Evolutionary conservation across 192 early-diverging fungal genomes (phyloP), one percentile per base, ranked within the genome.

Genomic region (Coemansia sp.): DNA sequence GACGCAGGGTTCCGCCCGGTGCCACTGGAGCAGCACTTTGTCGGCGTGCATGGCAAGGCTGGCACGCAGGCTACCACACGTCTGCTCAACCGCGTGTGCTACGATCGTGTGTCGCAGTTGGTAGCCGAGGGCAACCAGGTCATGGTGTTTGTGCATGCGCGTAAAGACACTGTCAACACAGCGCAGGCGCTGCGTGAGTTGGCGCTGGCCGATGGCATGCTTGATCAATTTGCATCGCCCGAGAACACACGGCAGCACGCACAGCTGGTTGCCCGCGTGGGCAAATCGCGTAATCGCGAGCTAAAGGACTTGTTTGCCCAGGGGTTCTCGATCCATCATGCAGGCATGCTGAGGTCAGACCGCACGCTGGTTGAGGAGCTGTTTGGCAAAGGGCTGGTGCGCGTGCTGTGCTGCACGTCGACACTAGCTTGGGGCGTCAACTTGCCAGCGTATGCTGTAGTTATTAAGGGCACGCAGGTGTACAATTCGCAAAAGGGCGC

Each of bases 341-440:
- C 95, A 4, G 96, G 91, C 23, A 98, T 98, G 96, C 81, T 93
- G 57, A 82, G 96, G 7, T 82, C 89, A 1, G 98, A 99, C 71
- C 83, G 98, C 27, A 83, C 65, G 8, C 60, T 99, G 73, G 90
- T 86, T 0, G 98, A 99, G 75, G 84, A 88, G 65, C 70, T 96
- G 72, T 99, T 99, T 80, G 89, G 85, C 18, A 88, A 92, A 47
- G 98, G 95, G 2, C 54, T 89, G 10, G 84, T 82, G 23, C 78
- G 87, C 64, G 92, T 96, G 6, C 83, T 99, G 27, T 95, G 90
- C 74, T 99, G 96, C 86, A 99, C 98, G 18, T 87, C 98, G 5
- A 99, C 98, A 0, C 83, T 99, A 32, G 98, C 98, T 11, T 99
- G 98, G 98, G 98, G 95, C 76, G 94, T 98, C 48, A 98, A 99